phyloP scores from a whole-genome alignment of 2,329 filamentous ascomycete genomes.

The Penicillium expansum region DNA sequence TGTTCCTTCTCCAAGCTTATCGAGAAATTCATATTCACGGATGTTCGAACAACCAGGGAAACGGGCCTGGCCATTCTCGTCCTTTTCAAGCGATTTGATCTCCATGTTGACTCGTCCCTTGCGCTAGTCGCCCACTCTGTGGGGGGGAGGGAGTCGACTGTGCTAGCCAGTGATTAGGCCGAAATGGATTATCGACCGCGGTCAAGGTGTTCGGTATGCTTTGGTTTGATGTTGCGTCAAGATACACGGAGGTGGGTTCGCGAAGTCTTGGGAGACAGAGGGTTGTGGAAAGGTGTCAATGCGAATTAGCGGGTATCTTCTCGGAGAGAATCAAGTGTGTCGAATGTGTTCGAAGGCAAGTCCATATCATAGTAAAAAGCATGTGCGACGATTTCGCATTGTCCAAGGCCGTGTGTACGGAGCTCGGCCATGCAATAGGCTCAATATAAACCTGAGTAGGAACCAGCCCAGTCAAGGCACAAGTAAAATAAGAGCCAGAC shows the following conservation, averaged over 20 bases:
- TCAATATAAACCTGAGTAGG: constrained; percentile 4
- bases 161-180: background rate
- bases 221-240: background rate
- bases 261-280: background rate
- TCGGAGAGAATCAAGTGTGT: background rate
- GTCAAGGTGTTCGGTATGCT: background rate
- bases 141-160: background rate
- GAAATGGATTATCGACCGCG: background rate
- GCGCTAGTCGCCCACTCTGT: background rate
- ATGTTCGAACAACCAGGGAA: constrained; percentile 76
- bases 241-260: background rate
- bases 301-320: background rate
- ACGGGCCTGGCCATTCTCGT: constrained; percentile 50
- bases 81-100: constrained; percentile 46
- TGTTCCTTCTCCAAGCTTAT: constrained; percentile 81
- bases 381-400: constrained; percentile 9
- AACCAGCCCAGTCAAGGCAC: constrained; percentile 1
- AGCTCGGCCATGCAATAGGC: background rate
- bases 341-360: background rate
- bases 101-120: constrained; percentile 30
- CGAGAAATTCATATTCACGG: constrained; percentile 41
- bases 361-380: constrained; percentile 2
- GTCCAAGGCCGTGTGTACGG: background rate
- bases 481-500: background rate
- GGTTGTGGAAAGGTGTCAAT: background rate